phyloP scores from a whole-genome alignment of 1,139 yeast genomes.

The Chernovozyma aurita region DNA sequence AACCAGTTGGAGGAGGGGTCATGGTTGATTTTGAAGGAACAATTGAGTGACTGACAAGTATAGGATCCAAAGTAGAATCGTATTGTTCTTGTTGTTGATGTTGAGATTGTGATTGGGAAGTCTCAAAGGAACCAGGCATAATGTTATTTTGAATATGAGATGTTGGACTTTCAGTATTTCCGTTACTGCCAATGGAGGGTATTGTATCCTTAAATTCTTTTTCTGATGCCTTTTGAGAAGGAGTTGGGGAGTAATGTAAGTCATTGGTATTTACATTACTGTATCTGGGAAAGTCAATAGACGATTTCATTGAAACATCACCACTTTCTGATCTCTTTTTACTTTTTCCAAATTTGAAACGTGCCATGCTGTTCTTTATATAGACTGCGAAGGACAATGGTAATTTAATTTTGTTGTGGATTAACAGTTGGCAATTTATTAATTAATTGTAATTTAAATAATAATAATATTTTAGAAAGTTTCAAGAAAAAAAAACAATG shows the following conservation, averaged over 20 bases:
- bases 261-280: conserved; percentile 4
- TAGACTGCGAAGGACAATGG: no score
- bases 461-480: background rate
- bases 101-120: conserved; percentile 1
- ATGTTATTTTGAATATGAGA: background rate
- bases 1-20: conserved; percentile 5
- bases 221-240: background rate
- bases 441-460: background rate
- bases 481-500: background rate
- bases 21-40: background rate
- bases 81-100: background rate
- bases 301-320: conserved; percentile 6
- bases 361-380: no score
- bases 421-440: background rate
- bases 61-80: conserved; percentile 6
- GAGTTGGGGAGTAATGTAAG: conserved; percentile 1
- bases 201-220: background rate
- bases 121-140: background rate
- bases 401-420: no score
- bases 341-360: conserved; percentile 26
- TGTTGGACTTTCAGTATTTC: background rate
- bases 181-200: background rate
- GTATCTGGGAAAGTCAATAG: conserved; percentile 3
- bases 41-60: background rate
- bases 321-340: conserved; percentile 14